Percentiles rank a stretch among this genome's conserved stretches.
These are phyloP conservation scores for Trichoderma breve DNA, from an alignment of 2,329 filamentous ascomycete genomes.

Conservation along the genomic window DNA sequence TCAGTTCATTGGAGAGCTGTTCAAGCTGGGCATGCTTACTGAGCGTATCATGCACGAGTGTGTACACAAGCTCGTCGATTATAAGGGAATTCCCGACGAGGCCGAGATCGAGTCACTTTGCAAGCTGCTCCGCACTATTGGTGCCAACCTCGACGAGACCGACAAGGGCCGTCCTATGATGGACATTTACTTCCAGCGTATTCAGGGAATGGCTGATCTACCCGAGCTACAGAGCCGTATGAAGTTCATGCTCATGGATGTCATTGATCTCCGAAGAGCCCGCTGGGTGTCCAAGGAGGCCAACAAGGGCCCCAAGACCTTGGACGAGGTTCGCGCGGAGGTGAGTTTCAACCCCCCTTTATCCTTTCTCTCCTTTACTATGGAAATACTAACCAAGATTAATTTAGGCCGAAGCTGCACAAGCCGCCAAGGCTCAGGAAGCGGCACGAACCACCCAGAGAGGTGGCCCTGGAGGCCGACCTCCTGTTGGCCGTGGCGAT, in stretches of 20 bases:
- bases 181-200: conserved; percentile 90
- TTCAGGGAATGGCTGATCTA: conserved; percentile 76
- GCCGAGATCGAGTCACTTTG: conserved; percentile 94
- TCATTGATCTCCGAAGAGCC: conserved; percentile 75
- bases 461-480: conserved; percentile 64
- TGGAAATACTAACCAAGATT: conserved; percentile 27
- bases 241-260: conserved; percentile 95
- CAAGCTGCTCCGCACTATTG: conserved; percentile 89
- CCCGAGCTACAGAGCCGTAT: conserved; percentile 82
- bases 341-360: conserved; percentile 41
- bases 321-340: conserved; percentile 85
- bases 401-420: conserved; percentile 64
- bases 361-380: background rate
- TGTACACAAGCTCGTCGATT: conserved; percentile 95
- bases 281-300: conserved; percentile 84
- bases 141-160: conserved; percentile 76
- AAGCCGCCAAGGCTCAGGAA: conserved; percentile 80
- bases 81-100: conserved; percentile 88
- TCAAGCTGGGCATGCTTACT: conserved; percentile 98
- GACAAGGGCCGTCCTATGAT: conserved; percentile 85
- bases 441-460: conserved; percentile 59
- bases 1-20: conserved; percentile 98
- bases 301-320: conserved; percentile 95
- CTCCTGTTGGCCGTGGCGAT: conserved; percentile 78
- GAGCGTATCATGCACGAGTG: conserved; percentile 99